Percentiles rank a stretch among this genome's conserved stretches.
phyloP scores from a whole-genome alignment of 345 rosid genomes.

The Nasturtium officinale region DNA sequence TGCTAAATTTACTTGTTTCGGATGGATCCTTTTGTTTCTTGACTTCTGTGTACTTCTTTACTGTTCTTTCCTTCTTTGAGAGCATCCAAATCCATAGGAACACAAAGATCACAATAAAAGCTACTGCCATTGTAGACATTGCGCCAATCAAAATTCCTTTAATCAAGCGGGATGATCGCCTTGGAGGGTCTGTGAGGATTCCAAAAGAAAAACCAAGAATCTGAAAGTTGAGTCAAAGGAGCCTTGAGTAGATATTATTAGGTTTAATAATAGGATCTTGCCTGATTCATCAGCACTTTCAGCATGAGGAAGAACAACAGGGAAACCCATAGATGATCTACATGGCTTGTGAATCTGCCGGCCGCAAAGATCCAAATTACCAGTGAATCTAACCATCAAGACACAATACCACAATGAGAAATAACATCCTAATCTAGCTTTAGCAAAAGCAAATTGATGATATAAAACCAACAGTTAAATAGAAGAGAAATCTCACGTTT shows the following conservation, averaged over 20 bases:
- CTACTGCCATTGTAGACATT: conserved; percentile 74
- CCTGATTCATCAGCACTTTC: conserved; percentile 78
- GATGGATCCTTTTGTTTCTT: conserved; percentile 71
- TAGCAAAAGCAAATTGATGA: neutral
- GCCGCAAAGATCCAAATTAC: conserved; percentile 90
- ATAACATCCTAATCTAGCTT: neutral
- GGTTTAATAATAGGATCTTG: conserved; percentile 7
- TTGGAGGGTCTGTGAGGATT: conserved; percentile 38
- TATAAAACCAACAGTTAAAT: conserved; percentile 1
- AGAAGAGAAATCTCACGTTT: conserved; percentile 60
- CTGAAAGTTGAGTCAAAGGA: neutral
- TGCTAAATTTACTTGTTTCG: conserved; percentile 51
- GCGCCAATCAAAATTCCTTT: conserved; percentile 87
- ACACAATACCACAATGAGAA: conserved; percentile 4
- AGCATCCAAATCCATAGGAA: conserved; percentile 76
- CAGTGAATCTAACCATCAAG: conserved; percentile 54
- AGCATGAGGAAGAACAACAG: conserved; percentile 93
- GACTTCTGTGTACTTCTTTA: conserved; percentile 86
- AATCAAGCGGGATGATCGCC: conserved; percentile 80
- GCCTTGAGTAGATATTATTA: neutral
- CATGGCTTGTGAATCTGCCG: conserved; percentile 89
- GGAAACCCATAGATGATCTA: conserved; percentile 94
- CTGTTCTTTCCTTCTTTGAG: conserved; percentile 90
- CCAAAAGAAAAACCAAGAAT: conserved; percentile 22
- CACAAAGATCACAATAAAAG: conserved; percentile 64